phyloP scores from a whole-genome alignment of 225 moss, liverwort and hornwort species.

The Lunularia cruciata region DNA sequence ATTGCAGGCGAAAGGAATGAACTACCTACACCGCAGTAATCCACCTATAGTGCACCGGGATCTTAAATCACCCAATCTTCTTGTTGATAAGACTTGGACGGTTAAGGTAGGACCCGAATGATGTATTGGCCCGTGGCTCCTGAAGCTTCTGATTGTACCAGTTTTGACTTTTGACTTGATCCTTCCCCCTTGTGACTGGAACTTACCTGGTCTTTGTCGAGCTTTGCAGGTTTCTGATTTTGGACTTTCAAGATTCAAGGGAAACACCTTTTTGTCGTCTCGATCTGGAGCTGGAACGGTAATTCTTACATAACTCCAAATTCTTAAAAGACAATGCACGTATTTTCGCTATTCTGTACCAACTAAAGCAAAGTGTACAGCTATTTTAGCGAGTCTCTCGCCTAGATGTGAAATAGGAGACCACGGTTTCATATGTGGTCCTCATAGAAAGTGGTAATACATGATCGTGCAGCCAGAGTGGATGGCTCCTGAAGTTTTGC shows the following conservation, averaged over 20 bases:
- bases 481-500: conserved; percentile 66
- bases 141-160: neutral
- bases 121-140: neutral
- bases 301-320: no score
- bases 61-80: conserved; percentile 61
- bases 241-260: conserved; percentile 64
- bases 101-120: conserved; percentile 49
- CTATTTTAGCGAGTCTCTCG: no score
- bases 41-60: conserved; percentile 66
- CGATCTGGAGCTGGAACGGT: conserved; percentile 63
- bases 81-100: conserved; percentile 61
- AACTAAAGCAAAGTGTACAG: no score
- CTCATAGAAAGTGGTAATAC: no score
- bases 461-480: conserved; percentile 55
- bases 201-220: neutral
- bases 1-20: conserved; percentile 67
- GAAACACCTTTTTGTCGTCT: conserved; percentile 54
- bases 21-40: conserved; percentile 56
- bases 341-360: no score
- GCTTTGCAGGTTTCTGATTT: conserved; percentile 55
- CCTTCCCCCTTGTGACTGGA: neutral
- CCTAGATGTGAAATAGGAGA: no score
- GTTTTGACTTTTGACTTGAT: neutral
- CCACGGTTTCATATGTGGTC: no score
- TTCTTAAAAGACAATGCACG: no score